Base-by-base conservation (phyloP, 345 rosid genomes). In the Trapa incisa region DNA sequence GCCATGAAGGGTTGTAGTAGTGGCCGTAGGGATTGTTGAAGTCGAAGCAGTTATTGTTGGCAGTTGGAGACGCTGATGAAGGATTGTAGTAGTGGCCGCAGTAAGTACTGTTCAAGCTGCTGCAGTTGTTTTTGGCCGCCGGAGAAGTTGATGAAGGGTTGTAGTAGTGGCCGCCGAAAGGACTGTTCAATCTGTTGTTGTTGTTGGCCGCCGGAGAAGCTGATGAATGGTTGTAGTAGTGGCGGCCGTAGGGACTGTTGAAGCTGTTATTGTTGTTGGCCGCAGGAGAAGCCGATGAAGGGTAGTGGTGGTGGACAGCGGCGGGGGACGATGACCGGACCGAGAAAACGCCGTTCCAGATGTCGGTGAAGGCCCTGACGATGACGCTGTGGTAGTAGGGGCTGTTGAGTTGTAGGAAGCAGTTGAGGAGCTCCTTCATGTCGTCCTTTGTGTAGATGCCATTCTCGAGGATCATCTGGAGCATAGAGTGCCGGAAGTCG, bases 391-490 rank as follows among this genome's bases (percentile, higher is more conserved):
- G 97, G 64, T 91, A 75, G 66, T 75, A 83, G 0, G 97, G 95
- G 37, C 89, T 86, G 69, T 94, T 94, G 48, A 94, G 85, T 50
- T 89, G 86, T 73, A 94, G 72, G 76, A 91, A 94, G 61, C 99
- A 94, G 75, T 87, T 79, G 17, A 91, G 80, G 53, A 94, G 91
- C 82, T 91, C 92, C 69, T 77, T 80, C 1, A 91, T 80, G 45
- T 91, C 99, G 6, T 91, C 92, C 73, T 82, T 88, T 0, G 92
- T 80, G 78, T 94, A 91, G 62, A 91, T 87, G 77, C 87, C 84
- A 62, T 91, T 91, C 78, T 88, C 92, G 73, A 94, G 68, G 70
- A 94, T 89, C 99, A 91, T 94, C 65, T 94, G 97, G 69, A 94
- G 83, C 97, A 94, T 94, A 1, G 99, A 94, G 38, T 86, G 87